Evolutionary conservation across 768 basidiomycete species (phyloP).

Genomic region (Hypholoma fasciculare): DNA sequence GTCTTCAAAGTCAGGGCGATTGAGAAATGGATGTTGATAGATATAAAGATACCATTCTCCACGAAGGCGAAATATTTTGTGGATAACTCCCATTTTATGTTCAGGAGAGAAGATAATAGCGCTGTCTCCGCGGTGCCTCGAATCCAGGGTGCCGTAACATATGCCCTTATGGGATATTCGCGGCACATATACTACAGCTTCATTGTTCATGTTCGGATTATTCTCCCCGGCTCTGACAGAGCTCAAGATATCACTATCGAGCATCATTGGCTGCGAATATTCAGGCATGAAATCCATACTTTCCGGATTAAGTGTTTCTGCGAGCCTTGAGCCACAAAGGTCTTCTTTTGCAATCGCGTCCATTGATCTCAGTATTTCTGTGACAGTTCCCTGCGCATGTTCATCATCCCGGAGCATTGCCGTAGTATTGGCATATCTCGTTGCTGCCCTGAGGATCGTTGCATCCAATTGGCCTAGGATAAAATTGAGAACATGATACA

Average conservation of each 20-base stretch:
- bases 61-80: too few relatives aligned
- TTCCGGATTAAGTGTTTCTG: conserved; percentile 4
- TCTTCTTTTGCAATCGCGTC: conserved; percentile 15
- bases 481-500: too few relatives aligned
- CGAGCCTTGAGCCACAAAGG: conserved; percentile 8
- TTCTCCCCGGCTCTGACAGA: too few relatives aligned
- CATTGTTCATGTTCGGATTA: not conserved
- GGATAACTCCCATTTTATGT: too few relatives aligned
- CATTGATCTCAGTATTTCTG: conserved; percentile 6
- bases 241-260: not conserved
- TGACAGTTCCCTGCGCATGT: not conserved
- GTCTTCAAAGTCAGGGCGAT: too few relatives aligned
- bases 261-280: not conserved
- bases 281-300: too few relatives aligned
- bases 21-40: too few relatives aligned
- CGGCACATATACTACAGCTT: not conserved
- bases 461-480: conserved; percentile 16
- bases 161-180: not conserved
- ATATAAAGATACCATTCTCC: too few relatives aligned
- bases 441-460: conserved; percentile 12
- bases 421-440: conserved; percentile 12
- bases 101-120: not conserved
- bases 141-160: not conserved
- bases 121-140: not conserved
- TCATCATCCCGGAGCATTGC: conserved; percentile 12